phyloP scores from a whole-genome alignment of 2,329 filamentous ascomycete genomes.

The Ceratocystiopsis minuta region DNA sequence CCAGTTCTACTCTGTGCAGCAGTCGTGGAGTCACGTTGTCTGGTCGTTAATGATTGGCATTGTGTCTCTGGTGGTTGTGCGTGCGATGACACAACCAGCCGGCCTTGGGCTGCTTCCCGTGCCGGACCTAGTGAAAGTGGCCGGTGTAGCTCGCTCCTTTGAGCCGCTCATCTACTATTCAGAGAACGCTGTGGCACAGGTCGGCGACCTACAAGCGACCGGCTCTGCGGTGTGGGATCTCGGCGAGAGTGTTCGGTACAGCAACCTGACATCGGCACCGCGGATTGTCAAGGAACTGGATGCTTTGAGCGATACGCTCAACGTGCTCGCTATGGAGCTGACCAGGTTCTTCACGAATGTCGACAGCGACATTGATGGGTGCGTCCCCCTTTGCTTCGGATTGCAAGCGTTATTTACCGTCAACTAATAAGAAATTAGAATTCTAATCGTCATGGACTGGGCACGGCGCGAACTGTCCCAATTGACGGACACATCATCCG shows the following conservation, averaged over 20 bases:
- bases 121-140: constrained; percentile 79
- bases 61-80: constrained; percentile 42
- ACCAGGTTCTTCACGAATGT: constrained; percentile 88
- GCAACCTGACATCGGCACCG: constrained; percentile 78
- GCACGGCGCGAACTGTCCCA: constrained; percentile 66
- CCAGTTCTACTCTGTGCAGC: constrained; percentile 42
- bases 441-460: constrained; percentile 94
- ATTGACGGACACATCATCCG: constrained; percentile 23
- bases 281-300: constrained; percentile 77
- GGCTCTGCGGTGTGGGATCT: constrained; percentile 90
- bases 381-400: constrained; percentile 13
- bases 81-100: constrained; percentile 51
- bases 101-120: constrained; percentile 36
- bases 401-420: too few relatives aligned
- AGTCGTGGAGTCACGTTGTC: constrained; percentile 51
- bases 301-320: constrained; percentile 68
- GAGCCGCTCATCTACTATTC: constrained; percentile 92
- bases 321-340: constrained; percentile 66
- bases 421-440: constrained; percentile 26
- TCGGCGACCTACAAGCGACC: constrained; percentile 76
- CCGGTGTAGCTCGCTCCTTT: constrained; percentile 74
- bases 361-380: constrained; percentile 79
- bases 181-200: constrained; percentile 71
- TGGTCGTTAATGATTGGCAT: constrained; percentile 44
- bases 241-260: constrained; percentile 71